phyloP scores from a whole-genome alignment of 768 basidiomycete genomes.

The Mycena leptocephala region DNA sequence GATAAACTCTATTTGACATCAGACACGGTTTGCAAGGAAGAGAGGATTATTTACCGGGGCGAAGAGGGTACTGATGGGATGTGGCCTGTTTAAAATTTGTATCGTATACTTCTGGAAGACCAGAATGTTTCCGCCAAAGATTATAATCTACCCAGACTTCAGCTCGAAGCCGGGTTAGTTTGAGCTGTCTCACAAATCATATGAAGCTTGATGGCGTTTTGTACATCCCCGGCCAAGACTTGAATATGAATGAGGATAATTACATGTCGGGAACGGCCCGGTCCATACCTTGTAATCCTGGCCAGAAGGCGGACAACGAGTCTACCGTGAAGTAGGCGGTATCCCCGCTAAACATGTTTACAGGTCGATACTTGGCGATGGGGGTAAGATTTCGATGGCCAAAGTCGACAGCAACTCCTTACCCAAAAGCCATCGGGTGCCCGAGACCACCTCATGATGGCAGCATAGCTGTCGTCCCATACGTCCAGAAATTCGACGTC shows the following conservation, averaged over 20 bases:
- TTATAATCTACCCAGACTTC: slow-evolving; percentile 80
- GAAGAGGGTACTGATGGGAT: slow-evolving; percentile 84
- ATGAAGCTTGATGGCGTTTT: slow-evolving; percentile 94
- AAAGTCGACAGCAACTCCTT: slow-evolving; percentile 31
- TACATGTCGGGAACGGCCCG: neutral
- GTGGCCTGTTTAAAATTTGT: slow-evolving; percentile 81
- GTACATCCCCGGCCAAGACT: slow-evolving; percentile 87
- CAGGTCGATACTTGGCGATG: slow-evolving; percentile 80
- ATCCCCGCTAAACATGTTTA: slow-evolving; percentile 87
- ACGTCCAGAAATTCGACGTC: slow-evolving; percentile 88
- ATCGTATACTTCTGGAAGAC: slow-evolving; percentile 95
- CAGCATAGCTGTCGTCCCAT: slow-evolving; percentile 87
- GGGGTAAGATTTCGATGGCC: neutral
- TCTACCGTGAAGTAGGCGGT: slow-evolving; percentile 87
- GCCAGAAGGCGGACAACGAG: slow-evolving; percentile 96
- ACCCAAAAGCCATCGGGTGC: slow-evolving; percentile 93
- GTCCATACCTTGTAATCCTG: slow-evolving; percentile 80
- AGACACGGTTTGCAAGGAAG: neutral
- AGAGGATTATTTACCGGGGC: slow-evolving; percentile 72
- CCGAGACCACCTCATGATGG: slow-evolving; percentile 89
- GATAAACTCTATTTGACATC: slow-evolving; percentile 79
- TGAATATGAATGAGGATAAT: neutral
- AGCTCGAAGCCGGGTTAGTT: neutral
- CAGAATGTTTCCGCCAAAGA: slow-evolving; percentile 90
- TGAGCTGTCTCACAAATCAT: slow-evolving; percentile 76